phyloP scores from a whole-genome alignment of 1,284 basidiomycete species.

The Ganoderma boninense region DNA sequence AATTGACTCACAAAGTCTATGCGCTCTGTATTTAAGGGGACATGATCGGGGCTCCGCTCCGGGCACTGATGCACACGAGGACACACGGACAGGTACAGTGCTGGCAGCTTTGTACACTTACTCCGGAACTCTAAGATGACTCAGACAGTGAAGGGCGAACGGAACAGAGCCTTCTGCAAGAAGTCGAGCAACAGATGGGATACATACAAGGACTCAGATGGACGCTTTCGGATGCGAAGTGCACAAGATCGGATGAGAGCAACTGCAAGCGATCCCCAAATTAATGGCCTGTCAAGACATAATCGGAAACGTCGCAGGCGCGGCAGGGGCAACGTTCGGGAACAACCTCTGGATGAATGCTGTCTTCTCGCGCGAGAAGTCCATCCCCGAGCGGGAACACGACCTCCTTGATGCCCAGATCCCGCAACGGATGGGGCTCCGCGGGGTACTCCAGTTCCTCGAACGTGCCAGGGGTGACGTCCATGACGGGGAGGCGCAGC shows the following conservation, averaged over 20 bases:
- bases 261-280: not conserved
- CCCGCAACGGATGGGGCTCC: conserved; percentile 5
- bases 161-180: no score
- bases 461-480: not conserved
- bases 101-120: no score
- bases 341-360: conserved; percentile 7
- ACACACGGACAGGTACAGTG: no score
- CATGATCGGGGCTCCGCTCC: not conserved
- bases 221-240: no score
- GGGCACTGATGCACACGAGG: not conserved
- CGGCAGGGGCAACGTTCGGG: not conserved
- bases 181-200: no score
- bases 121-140: no score
- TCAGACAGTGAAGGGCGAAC: no score
- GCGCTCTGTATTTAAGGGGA: not conserved
- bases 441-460: not conserved
- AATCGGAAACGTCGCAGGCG: not conserved
- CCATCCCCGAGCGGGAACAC: conserved; percentile 6
- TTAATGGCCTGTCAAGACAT: conserved; percentile 6
- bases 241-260: not conserved
- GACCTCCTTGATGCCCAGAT: conserved; percentile 10
- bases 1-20: not conserved
- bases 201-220: no score
- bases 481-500: conserved; percentile 14
- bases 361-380: conserved; percentile 8